A percentile compares a stretch with the other conserved stretches of the same genome.
These are phyloP conservation scores for Geotrichum restrictum DNA, from an alignment of 1,139 yeast species.

Conservation along the genomic window DNA sequence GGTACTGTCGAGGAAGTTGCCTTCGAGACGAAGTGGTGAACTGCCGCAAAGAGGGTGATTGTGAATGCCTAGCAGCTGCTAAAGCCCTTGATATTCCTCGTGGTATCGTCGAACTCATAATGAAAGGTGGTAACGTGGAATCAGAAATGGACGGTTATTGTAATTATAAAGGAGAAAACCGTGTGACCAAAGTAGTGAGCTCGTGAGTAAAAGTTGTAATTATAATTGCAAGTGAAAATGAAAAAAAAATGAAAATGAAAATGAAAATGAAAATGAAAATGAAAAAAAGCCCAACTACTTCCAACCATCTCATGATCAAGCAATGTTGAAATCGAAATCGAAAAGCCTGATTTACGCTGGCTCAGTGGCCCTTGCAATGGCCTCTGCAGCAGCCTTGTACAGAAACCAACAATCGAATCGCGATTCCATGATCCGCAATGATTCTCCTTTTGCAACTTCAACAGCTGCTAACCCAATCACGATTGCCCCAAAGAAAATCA, in stretches of 20 bases:
- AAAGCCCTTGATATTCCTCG: background rate
- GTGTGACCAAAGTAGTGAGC: no score
- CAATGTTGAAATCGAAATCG: conserved; percentile 12
- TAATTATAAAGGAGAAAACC: background rate
- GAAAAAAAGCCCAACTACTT: conserved; percentile 3
- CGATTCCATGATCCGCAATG: conserved; percentile 6
- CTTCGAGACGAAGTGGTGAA: background rate
- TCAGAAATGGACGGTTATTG: background rate
- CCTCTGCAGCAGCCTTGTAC: conserved; percentile 6
- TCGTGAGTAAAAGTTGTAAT: no score
- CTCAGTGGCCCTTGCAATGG: conserved; percentile 7
- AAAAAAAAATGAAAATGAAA: no score
- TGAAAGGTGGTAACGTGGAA: background rate
- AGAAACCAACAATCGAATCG: background rate
- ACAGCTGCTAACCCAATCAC: background rate
- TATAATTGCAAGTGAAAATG: no score
- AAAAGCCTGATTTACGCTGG: conserved; percentile 8
- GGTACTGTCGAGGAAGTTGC: conserved; percentile 30
- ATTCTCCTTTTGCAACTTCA: conserved; percentile 10
- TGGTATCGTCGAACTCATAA: background rate
- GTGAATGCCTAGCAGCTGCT: background rate
- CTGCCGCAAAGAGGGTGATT: background rate
- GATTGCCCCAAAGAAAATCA: background rate
- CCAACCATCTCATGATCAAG: background rate
- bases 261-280: background rate